Evolutionary conservation across 805 yeast species (phyloP).

Genomic region (fission yeast (Schizosaccharomyces pombe)): DNA sequence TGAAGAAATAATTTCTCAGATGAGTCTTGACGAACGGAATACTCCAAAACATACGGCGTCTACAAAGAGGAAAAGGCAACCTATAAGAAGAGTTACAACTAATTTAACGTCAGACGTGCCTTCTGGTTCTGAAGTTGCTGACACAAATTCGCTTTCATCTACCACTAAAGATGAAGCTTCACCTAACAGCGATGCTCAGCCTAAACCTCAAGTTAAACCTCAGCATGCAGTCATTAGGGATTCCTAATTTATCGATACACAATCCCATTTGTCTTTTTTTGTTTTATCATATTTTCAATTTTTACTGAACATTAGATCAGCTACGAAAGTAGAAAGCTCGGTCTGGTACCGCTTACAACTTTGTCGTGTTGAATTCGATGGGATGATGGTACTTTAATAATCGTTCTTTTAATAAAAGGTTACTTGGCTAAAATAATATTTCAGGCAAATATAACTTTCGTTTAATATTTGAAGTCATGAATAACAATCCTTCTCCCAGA

Average conservation of each 20-base stretch:
- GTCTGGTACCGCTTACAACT: no score
- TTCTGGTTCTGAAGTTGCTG: background rate
- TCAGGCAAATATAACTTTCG: background rate
- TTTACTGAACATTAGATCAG: background rate
- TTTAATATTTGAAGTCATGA: background rate
- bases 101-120: background rate
- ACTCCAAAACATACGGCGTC: background rate
- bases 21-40: background rate
- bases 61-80: background rate
- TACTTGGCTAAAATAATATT: background rate
- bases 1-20: conserved; percentile 8
- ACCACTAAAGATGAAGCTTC: background rate
- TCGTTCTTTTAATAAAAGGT: background rate
- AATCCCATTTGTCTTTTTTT: background rate
- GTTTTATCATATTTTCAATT: background rate
- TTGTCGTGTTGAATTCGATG: background rate
- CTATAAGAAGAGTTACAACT: background rate
- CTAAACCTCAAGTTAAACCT: background rate
- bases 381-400: background rate
- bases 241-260: background rate
- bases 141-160: background rate
- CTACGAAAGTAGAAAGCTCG: no score
- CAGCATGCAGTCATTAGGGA: background rate
- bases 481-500: background rate
- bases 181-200: background rate